A percentile compares a stretch with the other conserved stretches of the same genome.
Evolutionary conservation across 2,329 filamentous ascomycete species (phyloP).

Genomic region (Lachnellula cervina): DNA sequence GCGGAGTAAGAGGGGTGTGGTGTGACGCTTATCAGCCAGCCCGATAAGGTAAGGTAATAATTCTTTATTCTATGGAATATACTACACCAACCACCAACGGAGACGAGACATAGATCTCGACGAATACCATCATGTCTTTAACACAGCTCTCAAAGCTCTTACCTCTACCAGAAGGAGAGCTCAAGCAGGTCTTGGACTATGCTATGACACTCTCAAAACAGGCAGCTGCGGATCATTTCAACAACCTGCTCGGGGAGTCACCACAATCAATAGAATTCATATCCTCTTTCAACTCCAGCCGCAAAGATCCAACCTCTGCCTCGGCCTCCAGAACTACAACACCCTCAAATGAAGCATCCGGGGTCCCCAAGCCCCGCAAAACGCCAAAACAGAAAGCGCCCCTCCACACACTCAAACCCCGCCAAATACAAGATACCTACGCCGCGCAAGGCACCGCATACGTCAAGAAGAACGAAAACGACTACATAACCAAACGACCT

Average conservation of each 20-base stretch:
- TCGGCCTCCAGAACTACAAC: conserved; percentile 7
- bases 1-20: neutral
- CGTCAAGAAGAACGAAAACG: conserved; percentile 65
- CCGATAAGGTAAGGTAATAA: too few relatives aligned
- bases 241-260: conserved; percentile 82
- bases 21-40: too few relatives aligned
- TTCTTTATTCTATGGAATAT: too few relatives aligned
- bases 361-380: conserved; percentile 46
- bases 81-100: neutral
- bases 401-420: conserved; percentile 59
- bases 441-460: conserved; percentile 60
- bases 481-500: conserved; percentile 59
- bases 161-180: conserved; percentile 76
- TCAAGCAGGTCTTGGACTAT: conserved; percentile 82
- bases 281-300: conserved; percentile 65
- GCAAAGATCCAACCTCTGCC: conserved; percentile 39
- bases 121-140: conserved; percentile 36
- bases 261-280: conserved; percentile 70
- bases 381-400: conserved; percentile 55
- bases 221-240: conserved; percentile 78
- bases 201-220: conserved; percentile 69
- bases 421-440: conserved; percentile 59
- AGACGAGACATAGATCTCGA: neutral
- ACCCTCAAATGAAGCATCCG: conserved; percentile 10
- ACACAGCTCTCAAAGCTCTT: conserved; percentile 75